These are phyloP conservation scores for Stephania japonica DNA, from an alignment of 164 flowering plant genomes.

Conservation along the genomic window DNA sequence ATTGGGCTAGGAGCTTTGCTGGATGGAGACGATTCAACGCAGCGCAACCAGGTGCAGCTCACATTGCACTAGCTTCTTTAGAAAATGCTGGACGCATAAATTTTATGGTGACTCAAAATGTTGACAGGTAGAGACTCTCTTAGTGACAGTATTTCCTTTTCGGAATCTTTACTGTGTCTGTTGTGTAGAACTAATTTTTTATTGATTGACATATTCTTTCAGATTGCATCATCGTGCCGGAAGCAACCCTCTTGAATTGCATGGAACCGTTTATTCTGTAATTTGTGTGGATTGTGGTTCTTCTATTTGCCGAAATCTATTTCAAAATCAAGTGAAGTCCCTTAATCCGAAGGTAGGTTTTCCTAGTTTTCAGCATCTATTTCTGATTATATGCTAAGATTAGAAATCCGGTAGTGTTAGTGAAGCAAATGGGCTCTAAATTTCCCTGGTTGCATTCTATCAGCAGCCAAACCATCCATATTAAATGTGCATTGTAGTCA, in stretches of 20 bases:
- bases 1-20: slow-evolving; percentile 99
- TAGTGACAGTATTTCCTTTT: not conserved
- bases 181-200: slow-evolving; percentile 3
- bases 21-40: slow-evolving; percentile 86
- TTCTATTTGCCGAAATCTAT: slow-evolving; percentile 52
- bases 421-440: not conserved
- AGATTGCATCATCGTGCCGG: slow-evolving; percentile 99
- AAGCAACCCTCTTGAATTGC: slow-evolving; percentile 85
- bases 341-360: slow-evolving; percentile 80
- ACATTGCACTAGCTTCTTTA: slow-evolving; percentile 73
- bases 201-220: slow-evolving; percentile 9
- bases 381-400: not conserved
- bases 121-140: slow-evolving; percentile 57
- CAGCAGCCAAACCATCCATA: not conserved
- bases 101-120: slow-evolving; percentile 91
- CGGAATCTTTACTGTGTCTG: slow-evolving; percentile 1
- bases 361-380: not conserved
- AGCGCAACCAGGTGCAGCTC: slow-evolving; percentile 77
- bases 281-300: slow-evolving; percentile 71
- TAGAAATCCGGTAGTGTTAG: too few relatives aligned
- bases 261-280: slow-evolving; percentile 90
- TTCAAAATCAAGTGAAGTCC: slow-evolving; percentile 78
- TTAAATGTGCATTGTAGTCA: not conserved
- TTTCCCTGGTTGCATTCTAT: not conserved
- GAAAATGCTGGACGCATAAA: slow-evolving; percentile 69